A percentile compares a stretch with the other conserved stretches of the same genome.
Evolutionary conservation across 2,329 filamentous ascomycete species (phyloP).

Genomic region (Talaromyces sp.): DNA sequence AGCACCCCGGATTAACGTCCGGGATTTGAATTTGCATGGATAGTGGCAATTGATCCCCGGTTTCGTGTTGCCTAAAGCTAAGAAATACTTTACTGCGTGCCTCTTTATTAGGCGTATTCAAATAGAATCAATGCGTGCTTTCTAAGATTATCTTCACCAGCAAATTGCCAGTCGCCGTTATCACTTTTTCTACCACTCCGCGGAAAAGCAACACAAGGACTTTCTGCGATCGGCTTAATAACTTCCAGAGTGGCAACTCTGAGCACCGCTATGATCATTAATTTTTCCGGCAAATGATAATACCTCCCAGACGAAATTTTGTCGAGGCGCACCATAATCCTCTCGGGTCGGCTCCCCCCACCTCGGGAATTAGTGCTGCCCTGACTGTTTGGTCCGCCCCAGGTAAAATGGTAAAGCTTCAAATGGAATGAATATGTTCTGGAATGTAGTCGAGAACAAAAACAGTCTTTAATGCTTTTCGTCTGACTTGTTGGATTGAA

Average conservation of each 20-base stretch:
- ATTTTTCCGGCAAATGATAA: too few relatives aligned
- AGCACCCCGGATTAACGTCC: background rate
- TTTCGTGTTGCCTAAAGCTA: background rate
- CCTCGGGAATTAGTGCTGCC: background rate
- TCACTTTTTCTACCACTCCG: background rate
- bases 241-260: background rate
- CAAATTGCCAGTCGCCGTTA: too few relatives aligned
- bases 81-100: background rate
- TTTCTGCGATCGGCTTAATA: background rate
- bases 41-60: background rate
- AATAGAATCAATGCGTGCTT: background rate
- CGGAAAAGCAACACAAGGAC: background rate
- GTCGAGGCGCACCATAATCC: background rate
- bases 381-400: background rate
- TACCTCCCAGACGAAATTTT: background rate
- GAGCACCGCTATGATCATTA: background rate
- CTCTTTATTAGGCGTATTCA: background rate
- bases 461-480: background rate
- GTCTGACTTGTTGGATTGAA: background rate
- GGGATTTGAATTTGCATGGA: background rate
- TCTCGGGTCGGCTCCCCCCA: background rate
- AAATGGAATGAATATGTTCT: background rate
- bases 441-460: background rate
- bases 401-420: background rate
- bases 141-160: background rate